Base-by-base conservation (phyloP, 139 green algal species). In the Asterochloris erici region DNA sequence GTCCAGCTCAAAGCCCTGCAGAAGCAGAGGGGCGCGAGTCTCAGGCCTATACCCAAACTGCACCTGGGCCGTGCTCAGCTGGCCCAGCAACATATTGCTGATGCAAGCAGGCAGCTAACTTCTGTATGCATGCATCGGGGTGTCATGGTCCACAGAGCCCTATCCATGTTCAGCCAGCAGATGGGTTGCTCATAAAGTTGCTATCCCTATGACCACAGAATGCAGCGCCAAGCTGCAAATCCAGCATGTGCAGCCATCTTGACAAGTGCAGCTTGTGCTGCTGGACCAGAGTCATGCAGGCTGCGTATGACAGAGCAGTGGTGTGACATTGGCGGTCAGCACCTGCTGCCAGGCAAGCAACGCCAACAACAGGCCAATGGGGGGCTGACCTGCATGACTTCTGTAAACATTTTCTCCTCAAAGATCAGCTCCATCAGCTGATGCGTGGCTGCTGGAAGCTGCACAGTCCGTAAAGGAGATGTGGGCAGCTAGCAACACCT, bases 381-480 rank as follows among this genome's bases (percentile, higher is more conserved):
- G 60, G 54, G 17, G 21, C 19, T 13, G 15, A 73, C 77, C 85
- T 75, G 77, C 77, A 81, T 81, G 63, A 73, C 81, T 54, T 79
- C 61, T n/a, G 85, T 83, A 79, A 91, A 91, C 87, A 91, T 91
- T 63, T 86, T 61, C 14, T 81, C 47, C 47, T 82, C 70, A 38
- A 89, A 89, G 78, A 91, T 90, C 38, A 91, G 80, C 68, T 82
- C 63, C 23, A 91, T 83, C 14, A 91, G 76, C 1, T 87, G 68
- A 23, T 78, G 73, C 9, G 79, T 83, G 28, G 79, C 66, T 12
- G 28, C 68, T 12, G 60, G 27, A 11, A 83, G 68, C 68, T 77
- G n/a, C n/a, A n/a, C n/a, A n/a, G n/a, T n/a, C n/a, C n/a, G n/a
- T n/a, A n/a, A n/a, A n/a, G n/a, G n/a, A n/a, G n/a, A n/a, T n/a